phyloP scores from a whole-genome alignment of 768 basidiomycete species.

The Agaricus blazei region DNA sequence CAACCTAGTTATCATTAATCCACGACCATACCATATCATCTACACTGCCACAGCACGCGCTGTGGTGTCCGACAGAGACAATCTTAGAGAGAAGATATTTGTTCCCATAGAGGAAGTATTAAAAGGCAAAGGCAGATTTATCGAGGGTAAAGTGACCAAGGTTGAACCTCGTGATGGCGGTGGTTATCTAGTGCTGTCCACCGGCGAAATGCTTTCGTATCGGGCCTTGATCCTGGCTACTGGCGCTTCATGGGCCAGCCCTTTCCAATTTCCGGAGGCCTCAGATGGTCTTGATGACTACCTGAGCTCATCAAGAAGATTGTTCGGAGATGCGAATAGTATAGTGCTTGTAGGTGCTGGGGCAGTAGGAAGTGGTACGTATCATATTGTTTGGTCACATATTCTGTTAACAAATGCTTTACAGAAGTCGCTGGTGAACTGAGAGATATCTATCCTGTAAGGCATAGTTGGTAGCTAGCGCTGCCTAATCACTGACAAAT shows the following conservation, averaged over 20 bases:
- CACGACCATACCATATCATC: constrained; percentile 38
- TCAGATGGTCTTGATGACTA: constrained; percentile 18
- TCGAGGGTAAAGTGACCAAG: constrained; percentile 26
- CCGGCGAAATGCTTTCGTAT: constrained; percentile 40
- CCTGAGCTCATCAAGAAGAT: constrained; percentile 21
- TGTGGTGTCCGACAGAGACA: constrained; percentile 32
- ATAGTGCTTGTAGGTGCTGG: constrained; percentile 54
- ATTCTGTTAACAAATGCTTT: background rate
- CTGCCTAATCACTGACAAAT: constrained; percentile 7
- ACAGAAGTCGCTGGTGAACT: constrained; percentile 40
- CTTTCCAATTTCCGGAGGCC: constrained; percentile 23
- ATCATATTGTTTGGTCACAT: background rate
- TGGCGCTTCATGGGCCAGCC: constrained; percentile 41
- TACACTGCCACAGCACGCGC: constrained; percentile 45
- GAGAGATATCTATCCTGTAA: constrained; percentile 32
- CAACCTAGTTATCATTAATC: constrained; percentile 44
- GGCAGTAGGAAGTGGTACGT: constrained; percentile 43
- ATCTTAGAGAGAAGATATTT: constrained; percentile 26
- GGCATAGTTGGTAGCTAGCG: constrained; percentile 2
- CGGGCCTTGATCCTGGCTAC: constrained; percentile 49
- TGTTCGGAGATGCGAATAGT: constrained; percentile 27
- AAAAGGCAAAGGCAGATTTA: constrained; percentile 35
- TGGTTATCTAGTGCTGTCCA: constrained; percentile 39
- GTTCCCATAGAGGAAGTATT: constrained; percentile 45
- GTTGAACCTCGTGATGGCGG: constrained; percentile 19